phyloP scores from a whole-genome alignment of 192 early-diverging fungal species.

The Mortierella alpina region DNA sequence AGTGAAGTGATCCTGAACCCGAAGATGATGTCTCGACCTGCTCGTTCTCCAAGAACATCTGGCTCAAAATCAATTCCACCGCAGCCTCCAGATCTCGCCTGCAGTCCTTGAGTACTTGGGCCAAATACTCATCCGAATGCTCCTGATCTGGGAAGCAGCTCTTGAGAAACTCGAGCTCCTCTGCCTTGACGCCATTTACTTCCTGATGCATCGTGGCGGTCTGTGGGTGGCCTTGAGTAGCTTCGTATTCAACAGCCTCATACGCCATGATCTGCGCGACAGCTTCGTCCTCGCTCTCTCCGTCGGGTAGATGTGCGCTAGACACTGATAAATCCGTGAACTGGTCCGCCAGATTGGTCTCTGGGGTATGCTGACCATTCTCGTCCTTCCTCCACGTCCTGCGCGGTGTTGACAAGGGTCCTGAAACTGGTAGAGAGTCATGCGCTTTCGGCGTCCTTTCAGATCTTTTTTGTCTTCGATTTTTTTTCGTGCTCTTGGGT shows the following conservation, averaged over 20 bases:
- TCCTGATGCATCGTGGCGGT: neutral
- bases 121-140: constrained; percentile 41
- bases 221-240: neutral
- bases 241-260: neutral
- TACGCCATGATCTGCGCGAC: neutral
- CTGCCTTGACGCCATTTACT: constrained; percentile 10
- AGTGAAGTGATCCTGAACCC: constrained; percentile 31
- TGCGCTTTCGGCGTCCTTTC: neutral
- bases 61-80: constrained; percentile 43
- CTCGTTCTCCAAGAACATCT: constrained; percentile 51
- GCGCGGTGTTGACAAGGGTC: neutral
- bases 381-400: constrained; percentile 24
- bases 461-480: constrained; percentile 1
- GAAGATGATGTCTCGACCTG: constrained; percentile 45
- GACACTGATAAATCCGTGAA: neutral
- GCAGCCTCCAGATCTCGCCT: constrained; percentile 27
- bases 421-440: neutral
- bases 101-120: constrained; percentile 31
- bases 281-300: neutral
- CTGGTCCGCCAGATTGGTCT: neutral
- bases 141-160: constrained; percentile 46
- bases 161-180: constrained; percentile 45
- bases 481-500: constrained; percentile 6
- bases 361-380: neutral
- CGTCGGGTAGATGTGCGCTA: neutral